Evolutionary conservation across 768 basidiomycete genomes (phyloP).

Genomic region (Candolleomyces aberdarensis): DNA sequence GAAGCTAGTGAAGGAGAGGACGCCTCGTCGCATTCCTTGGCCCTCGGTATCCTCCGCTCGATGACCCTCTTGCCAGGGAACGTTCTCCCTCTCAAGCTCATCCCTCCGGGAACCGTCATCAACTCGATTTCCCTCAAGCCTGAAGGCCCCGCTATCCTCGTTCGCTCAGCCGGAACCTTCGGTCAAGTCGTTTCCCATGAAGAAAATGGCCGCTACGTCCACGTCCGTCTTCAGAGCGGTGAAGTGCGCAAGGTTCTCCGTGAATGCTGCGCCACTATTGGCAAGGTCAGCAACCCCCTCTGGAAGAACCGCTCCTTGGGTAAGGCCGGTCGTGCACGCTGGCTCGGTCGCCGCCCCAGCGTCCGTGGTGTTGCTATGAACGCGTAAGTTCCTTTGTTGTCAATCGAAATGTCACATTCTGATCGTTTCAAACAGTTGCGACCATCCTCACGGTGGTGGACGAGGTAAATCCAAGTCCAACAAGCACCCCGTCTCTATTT

Average conservation of each 20-base stretch:
- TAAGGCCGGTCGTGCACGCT: conserved; percentile 87
- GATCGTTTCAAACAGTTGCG: conserved; percentile 44
- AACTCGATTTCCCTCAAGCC: conserved; percentile 82
- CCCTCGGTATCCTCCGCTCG: conserved; percentile 80
- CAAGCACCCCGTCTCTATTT: conserved; percentile 89
- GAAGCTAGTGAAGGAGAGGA: conserved; percentile 11
- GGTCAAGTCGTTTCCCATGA: conserved; percentile 81
- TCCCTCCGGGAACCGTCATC: conserved; percentile 88
- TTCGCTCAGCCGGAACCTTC: conserved; percentile 86
- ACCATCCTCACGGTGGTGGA: conserved; percentile 97
- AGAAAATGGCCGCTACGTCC: conserved; percentile 66
- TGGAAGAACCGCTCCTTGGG: conserved; percentile 85
- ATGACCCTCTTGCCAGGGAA: conserved; percentile 88
- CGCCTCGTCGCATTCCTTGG: conserved; percentile 58
- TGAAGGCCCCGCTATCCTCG: conserved; percentile 73
- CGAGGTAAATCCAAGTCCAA: conserved; percentile 97
- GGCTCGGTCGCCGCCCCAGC: conserved; percentile 80
- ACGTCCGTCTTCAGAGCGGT: conserved; percentile 86
- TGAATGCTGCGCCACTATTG: conserved; percentile 85
- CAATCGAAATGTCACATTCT: background rate
- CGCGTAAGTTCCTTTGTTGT: conserved; percentile 52
- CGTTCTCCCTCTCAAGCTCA: conserved; percentile 85
- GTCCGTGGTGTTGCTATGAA: conserved; percentile 98
- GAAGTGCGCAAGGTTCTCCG: conserved; percentile 86
- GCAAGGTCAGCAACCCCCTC: conserved; percentile 86